These are phyloP conservation scores for Diaporthe ilicicola DNA, from an alignment of 2,329 filamentous ascomycete genomes.

Conservation along the genomic window DNA sequence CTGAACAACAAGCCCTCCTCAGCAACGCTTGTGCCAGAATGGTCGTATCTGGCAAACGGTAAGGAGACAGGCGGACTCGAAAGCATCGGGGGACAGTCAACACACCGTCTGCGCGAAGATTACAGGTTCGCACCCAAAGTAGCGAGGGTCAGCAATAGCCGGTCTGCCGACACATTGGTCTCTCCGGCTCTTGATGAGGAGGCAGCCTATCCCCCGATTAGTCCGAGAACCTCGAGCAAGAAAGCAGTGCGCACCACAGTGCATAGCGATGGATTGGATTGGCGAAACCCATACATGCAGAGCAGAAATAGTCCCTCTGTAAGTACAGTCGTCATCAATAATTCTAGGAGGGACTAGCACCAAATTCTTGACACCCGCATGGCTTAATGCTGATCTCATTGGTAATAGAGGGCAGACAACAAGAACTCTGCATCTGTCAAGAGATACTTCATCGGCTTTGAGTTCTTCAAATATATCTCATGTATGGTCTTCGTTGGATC, in stretches of 20 bases:
- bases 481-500: not conserved
- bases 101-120: not conserved
- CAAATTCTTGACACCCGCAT: too few species aligned
- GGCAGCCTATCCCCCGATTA: not conserved
- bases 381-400: not conserved
- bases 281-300: rapidly evolving
- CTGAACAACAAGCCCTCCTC: slow-evolving; percentile 1
- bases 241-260: not conserved
- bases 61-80: not conserved
- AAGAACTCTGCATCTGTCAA: not conserved
- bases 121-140: not conserved
- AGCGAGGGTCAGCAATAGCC: not conserved
- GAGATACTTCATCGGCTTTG: not conserved
- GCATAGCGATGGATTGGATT: not conserved
- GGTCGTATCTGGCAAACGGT: not conserved
- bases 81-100: not conserved
- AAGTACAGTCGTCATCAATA: not conserved
- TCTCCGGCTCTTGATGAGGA: not conserved
- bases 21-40: not conserved
- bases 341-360: not conserved
- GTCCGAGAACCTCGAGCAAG: not conserved
- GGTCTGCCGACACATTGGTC: not conserved
- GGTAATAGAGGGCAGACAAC: not conserved
- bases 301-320: not conserved
- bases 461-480: not conserved